Percentiles rank a stretch among this genome's conserved stretches.
phyloP scores from a whole-genome alignment of 2,329 filamentous ascomycete genomes.

The Phaeosphaeria sp. region DNA sequence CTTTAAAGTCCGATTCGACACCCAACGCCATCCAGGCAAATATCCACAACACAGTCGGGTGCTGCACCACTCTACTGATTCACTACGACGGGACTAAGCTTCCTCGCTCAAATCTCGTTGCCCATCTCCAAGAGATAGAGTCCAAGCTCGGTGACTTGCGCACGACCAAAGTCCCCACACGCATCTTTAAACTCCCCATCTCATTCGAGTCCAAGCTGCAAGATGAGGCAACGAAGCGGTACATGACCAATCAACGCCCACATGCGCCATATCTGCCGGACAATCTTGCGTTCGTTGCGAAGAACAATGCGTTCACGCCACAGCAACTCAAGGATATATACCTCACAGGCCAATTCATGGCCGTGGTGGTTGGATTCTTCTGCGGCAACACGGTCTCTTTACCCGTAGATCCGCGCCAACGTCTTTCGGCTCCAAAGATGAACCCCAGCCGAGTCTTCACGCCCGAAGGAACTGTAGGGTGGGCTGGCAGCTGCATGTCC shows the following conservation, averaged over 20 bases:
- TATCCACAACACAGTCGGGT: slow-evolving; percentile 61
- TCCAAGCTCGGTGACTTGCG: slow-evolving; percentile 52
- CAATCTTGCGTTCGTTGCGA: slow-evolving; percentile 65
- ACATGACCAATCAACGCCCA: slow-evolving; percentile 67
- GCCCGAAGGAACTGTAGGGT: slow-evolving; percentile 62
- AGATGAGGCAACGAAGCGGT: slow-evolving; percentile 63
- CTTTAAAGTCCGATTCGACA: slow-evolving; percentile 51
- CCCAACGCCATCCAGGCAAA: slow-evolving; percentile 48
- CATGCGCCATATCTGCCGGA: slow-evolving; percentile 69
- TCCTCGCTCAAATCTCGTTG: slow-evolving; percentile 44
- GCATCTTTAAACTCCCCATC: slow-evolving; percentile 53
- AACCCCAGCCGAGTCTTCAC: slow-evolving; percentile 65
- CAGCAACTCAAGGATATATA: slow-evolving; percentile 60
- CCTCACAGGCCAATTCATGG: slow-evolving; percentile 59
- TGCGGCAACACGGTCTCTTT: slow-evolving; percentile 60
- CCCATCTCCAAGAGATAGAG: slow-evolving; percentile 50
- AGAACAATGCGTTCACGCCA: slow-evolving; percentile 61
- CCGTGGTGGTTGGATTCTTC: slow-evolving; percentile 64
- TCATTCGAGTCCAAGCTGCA: slow-evolving; percentile 53
- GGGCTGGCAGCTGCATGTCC: slow-evolving; percentile 63
- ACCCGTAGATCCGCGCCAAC: slow-evolving; percentile 61
- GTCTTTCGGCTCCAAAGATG: slow-evolving; percentile 63
- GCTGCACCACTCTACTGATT: slow-evolving; percentile 54
- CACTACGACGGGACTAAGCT: slow-evolving; percentile 51
- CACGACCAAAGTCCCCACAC: slow-evolving; percentile 51